Evolutionary conservation across 2,329 filamentous ascomycete species (phyloP).

Genomic region (Cladosporium sp.): DNA sequence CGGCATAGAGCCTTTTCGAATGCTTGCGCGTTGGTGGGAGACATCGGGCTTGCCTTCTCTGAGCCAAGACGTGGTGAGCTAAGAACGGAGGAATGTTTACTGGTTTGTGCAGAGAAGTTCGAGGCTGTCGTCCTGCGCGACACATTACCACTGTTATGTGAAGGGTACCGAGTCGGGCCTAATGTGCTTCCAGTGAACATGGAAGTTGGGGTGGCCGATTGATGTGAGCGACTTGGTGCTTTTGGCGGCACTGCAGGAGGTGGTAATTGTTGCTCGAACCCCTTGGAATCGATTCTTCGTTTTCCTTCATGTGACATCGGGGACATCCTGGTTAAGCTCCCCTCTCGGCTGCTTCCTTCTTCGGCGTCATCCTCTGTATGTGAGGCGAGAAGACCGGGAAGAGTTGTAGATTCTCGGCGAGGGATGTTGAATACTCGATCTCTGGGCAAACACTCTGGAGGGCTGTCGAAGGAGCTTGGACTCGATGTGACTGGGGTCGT

Average conservation of each 20-base stretch:
- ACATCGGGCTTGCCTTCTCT: not conserved
- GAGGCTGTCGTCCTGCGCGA: not conserved
- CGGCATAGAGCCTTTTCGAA: conserved; percentile 48
- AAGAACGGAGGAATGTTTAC: conserved; percentile 1
- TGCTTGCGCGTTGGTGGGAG: not conserved
- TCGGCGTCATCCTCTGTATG: conserved; percentile 25
- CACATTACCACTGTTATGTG: not conserved
- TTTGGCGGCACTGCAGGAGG: conserved; percentile 11
- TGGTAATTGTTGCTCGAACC: not conserved
- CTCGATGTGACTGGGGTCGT: not conserved
- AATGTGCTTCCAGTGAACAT: not conserved
- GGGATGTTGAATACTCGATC: conserved; percentile 16
- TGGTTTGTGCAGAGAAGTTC: not conserved
- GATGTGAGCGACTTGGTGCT: not conserved
- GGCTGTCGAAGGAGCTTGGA: not conserved
- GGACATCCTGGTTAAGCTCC: not conserved
- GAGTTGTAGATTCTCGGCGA: conserved; percentile 33
- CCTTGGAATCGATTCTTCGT: conserved; percentile 15
- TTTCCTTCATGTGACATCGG: not conserved
- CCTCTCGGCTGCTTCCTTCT: conserved; percentile 20
- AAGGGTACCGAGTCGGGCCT: not conserved
- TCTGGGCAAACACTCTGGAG: not conserved
- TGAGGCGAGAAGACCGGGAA: conserved; percentile 28
- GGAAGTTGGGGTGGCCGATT: conserved; percentile 14
- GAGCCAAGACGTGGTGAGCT: conserved; percentile 1